Percentiles rank a stretch among this genome's conserved stretches.
phyloP scores from a whole-genome alignment of 2,329 filamentous ascomycete genomes.

The Stemphylium beticola region DNA sequence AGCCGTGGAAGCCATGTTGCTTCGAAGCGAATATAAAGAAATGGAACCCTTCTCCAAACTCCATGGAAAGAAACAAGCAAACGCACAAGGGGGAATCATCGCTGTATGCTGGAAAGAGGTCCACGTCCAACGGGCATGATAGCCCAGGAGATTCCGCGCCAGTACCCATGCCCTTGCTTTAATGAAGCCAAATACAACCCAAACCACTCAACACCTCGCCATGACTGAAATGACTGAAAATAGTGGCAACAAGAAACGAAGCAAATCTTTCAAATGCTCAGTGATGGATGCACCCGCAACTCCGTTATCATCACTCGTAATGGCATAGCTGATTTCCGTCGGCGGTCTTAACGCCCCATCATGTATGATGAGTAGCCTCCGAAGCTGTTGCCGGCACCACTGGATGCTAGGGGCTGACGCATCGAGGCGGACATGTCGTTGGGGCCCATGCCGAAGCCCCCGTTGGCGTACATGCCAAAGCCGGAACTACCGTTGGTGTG shows the following conservation, averaged over 20 bases:
- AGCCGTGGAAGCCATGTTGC: slow-evolving; percentile 2
- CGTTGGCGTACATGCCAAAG: slow-evolving; percentile 48
- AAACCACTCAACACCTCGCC: slow-evolving; percentile 49
- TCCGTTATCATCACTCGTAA: slow-evolving; percentile 46
- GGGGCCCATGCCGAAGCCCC: slow-evolving; percentile 42
- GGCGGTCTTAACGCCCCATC: slow-evolving; percentile 45
- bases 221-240: slow-evolving; percentile 52
- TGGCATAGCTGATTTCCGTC: slow-evolving; percentile 29
- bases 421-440: slow-evolving; percentile 46
- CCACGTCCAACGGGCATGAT: slow-evolving; percentile 44
- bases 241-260: slow-evolving; percentile 45
- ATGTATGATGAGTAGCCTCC: slow-evolving; percentile 47
- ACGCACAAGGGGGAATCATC: slow-evolving; percentile 53
- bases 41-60: slow-evolving; percentile 28
- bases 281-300: slow-evolving; percentile 42
- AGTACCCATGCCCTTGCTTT: slow-evolving; percentile 49
- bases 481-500: slow-evolving; percentile 39
- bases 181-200: slow-evolving; percentile 40
- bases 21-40: slow-evolving; percentile 4
- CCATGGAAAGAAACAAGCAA: slow-evolving; percentile 40
- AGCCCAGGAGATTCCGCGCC: slow-evolving; percentile 45
- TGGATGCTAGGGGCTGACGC: slow-evolving; percentile 43
- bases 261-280: slow-evolving; percentile 38
- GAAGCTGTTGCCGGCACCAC: slow-evolving; percentile 40
- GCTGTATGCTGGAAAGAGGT: slow-evolving; percentile 52